Conservation (phyloP, 768 basidiomycete genomes). For the Filobasidium floriforme region DNA sequence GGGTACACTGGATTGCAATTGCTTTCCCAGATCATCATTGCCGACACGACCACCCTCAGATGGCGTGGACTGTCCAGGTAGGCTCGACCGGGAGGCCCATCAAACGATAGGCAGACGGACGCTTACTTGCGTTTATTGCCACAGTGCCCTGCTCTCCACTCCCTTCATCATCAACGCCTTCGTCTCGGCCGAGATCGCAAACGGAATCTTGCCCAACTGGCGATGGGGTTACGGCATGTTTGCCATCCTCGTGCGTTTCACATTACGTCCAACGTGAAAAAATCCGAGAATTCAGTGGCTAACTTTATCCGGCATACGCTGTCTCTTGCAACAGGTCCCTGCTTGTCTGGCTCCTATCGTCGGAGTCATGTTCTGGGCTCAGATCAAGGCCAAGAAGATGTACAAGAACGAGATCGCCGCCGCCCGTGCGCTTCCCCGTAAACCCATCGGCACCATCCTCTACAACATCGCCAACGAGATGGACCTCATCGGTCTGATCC, state of each 20-base stretch:
- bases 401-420: constrained; percentile 13
- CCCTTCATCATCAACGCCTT: constrained; percentile 47
- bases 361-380: constrained; percentile 43
- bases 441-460: not conserved
- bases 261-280: not conserved
- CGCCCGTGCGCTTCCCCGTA: not conserved
- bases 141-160: constrained; percentile 31
- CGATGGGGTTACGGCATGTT: constrained; percentile 48
- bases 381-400: constrained; percentile 34
- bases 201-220: constrained; percentile 43
- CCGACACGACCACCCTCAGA: constrained; percentile 47
- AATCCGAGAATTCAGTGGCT: too few relatives aligned
- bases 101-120: not conserved
- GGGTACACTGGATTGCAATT: constrained; percentile 40
- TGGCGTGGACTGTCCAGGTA: constrained; percentile 42
- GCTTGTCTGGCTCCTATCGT: constrained; percentile 42
- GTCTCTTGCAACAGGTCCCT: not conserved
- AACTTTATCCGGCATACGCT: constrained; percentile 15
- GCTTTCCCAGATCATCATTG: constrained; percentile 46
- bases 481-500: constrained; percentile 32
- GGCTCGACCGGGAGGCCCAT: not conserved
- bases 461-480: constrained; percentile 10
- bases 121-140: not conserved
- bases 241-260: not conserved
- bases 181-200: constrained; percentile 45